Evolutionary conservation across 2,329 filamentous ascomycete species (phyloP).

Genomic region (Metarhizium robertsii): DNA sequence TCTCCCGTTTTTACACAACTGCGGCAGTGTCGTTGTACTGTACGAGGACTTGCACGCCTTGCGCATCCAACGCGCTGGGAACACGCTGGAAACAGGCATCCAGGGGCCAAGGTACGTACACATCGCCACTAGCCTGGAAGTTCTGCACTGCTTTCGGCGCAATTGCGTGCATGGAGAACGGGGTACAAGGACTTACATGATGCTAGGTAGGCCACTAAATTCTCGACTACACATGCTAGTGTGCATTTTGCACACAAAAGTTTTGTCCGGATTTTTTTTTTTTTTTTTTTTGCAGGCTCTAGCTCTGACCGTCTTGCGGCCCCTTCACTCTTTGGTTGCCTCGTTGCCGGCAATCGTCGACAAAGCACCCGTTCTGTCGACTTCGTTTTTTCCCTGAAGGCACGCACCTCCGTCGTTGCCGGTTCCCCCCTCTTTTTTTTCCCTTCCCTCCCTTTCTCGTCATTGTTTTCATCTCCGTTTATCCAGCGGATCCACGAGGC

Average conservation of each 20-base stretch:
- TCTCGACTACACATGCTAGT: not conserved
- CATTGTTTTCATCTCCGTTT: slow-evolving; percentile 1
- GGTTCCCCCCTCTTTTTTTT: not conserved
- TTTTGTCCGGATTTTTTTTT: not conserved
- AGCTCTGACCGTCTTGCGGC: not conserved
- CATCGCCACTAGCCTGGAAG: not conserved
- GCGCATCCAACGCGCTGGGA: not conserved
- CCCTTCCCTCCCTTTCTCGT: not conserved
- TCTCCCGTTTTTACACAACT: not conserved
- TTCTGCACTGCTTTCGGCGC: not conserved
- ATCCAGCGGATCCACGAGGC: slow-evolving; percentile 6
- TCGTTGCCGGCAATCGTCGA: not conserved
- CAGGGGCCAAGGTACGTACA: not conserved
- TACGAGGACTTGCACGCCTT: not conserved
- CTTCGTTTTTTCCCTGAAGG: not conserved
- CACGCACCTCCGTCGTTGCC: slow-evolving; percentile 5
- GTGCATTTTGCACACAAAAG: not conserved
- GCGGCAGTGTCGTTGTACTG: not conserved
- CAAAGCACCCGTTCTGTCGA: not conserved
- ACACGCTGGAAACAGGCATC: not conserved
- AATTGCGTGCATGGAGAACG: not conserved
- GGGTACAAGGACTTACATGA: not conserved
- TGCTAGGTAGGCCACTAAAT: not conserved
- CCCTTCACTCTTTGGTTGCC: no score
- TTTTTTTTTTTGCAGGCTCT: not conserved